A percentile compares a stretch with the other conserved stretches of the same genome.
These are phyloP conservation scores for Stephania yunnanensis DNA, from an alignment of 164 flowering plant species.

Conservation along the genomic window DNA sequence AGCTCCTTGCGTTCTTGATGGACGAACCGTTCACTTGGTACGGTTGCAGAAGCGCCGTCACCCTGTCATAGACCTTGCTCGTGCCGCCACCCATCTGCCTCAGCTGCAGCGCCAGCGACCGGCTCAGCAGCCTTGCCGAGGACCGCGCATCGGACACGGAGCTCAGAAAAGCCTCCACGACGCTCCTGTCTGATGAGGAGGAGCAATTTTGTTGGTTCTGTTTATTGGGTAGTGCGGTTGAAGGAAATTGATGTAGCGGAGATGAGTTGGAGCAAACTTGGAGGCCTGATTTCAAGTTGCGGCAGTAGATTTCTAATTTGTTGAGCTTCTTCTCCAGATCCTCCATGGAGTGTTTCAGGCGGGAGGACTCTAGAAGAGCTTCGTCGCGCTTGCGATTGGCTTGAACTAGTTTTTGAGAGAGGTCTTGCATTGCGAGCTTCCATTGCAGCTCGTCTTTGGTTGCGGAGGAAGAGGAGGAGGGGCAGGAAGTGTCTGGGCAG, in stretches of 20 bases:
- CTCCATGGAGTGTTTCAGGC: slow-evolving; percentile 67
- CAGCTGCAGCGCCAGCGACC: slow-evolving; percentile 54
- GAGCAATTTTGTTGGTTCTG: neutral
- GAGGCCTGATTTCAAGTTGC: slow-evolving; percentile 59
- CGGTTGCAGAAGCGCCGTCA: slow-evolving; percentile 55
- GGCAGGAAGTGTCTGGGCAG: neutral
- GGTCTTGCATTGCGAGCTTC: slow-evolving; percentile 61
- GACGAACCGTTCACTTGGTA: slow-evolving; percentile 47
- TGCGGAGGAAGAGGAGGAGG: slow-evolving; percentile 14
- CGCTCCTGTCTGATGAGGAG: slow-evolving; percentile 22
- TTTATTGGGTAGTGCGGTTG: too few relatives aligned
- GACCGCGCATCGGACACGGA: slow-evolving; percentile 59
- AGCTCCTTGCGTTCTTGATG: slow-evolving; percentile 40
- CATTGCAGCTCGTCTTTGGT: slow-evolving; percentile 56
- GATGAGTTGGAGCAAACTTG: slow-evolving; percentile 32
- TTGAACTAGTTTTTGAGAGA: slow-evolving; percentile 71
- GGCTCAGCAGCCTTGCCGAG: slow-evolving; percentile 46
- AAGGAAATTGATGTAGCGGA: too few relatives aligned
- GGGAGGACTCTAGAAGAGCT: slow-evolving; percentile 70
- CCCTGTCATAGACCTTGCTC: slow-evolving; percentile 41
- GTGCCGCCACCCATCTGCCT: slow-evolving; percentile 50
- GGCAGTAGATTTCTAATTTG: slow-evolving; percentile 75
- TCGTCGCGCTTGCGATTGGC: slow-evolving; percentile 73
- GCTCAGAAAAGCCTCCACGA: slow-evolving; percentile 50
- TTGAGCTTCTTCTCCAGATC: slow-evolving; percentile 85